Percentiles rank a stretch among this genome's conserved stretches.
These are phyloP conservation scores for Suhomyces ambrosiae DNA, from an alignment of 1,139 yeast species.

Conservation along the genomic window DNA sequence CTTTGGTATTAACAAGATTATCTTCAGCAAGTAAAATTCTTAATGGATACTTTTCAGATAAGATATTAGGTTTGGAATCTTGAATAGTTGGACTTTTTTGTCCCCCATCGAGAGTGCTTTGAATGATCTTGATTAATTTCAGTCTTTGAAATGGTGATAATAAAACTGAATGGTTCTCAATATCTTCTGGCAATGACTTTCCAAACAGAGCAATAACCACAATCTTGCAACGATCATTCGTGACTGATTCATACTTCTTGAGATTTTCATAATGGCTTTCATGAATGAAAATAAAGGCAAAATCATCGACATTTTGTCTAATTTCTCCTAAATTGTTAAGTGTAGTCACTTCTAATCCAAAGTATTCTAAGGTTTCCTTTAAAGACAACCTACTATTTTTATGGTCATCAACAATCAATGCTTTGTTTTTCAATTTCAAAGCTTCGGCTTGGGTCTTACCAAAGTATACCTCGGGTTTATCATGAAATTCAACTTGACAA, in stretches of 20 bases:
- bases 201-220: slow-evolving; percentile 35
- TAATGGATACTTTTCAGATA: slow-evolving; percentile 40
- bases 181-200: slow-evolving; percentile 27
- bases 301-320: slow-evolving; percentile 13
- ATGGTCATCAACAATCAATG: slow-evolving; percentile 39
- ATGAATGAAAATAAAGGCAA: slow-evolving; percentile 24
- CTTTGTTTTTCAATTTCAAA: slow-evolving; percentile 20
- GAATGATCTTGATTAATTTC: slow-evolving; percentile 27
- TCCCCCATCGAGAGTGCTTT: not conserved
- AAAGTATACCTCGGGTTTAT: slow-evolving; percentile 23
- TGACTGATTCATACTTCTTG: slow-evolving; percentile 12
- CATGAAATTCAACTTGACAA: slow-evolving; percentile 29
- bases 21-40: slow-evolving; percentile 56
- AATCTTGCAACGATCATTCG: slow-evolving; percentile 16
- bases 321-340: slow-evolving; percentile 8
- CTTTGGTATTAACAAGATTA: slow-evolving; percentile 51
- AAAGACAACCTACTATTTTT: slow-evolving; percentile 37
- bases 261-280: slow-evolving; percentile 21
- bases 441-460: slow-evolving; percentile 16
- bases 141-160: slow-evolving; percentile 38
- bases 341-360: slow-evolving; percentile 36
- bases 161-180: slow-evolving; percentile 30
- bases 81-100: not conserved
- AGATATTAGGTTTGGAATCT: not conserved
- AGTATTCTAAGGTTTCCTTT: slow-evolving; percentile 27